Evolutionary conservation across 495 filamentous ascomycete species (phyloP), one percentile per base, ranked within the genome.

Genomic region (Saxophila tyrrhenica): DNA sequence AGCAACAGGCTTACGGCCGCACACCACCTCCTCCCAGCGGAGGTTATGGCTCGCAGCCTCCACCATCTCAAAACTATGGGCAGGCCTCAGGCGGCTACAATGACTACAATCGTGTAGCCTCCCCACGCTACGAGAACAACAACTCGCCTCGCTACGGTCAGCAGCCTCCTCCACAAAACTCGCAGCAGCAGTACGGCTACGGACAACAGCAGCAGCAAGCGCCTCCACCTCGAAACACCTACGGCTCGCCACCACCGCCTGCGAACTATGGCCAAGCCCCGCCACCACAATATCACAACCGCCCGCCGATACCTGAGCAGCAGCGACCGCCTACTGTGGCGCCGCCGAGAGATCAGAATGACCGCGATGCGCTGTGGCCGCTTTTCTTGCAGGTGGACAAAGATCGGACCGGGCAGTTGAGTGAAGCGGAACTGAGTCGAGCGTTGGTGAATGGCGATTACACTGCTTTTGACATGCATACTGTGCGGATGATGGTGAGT

Each of bases 401-500:
- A 59, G 76, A 84, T 72, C 76, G 73, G 67, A 77, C 78, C 45
- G 90, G 90, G 21, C 78, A 88, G 51, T 77, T 98, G 39, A 87
- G 84, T 1, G 94, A 97, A 66, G 72, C 75, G 57, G 92, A 98
- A 69, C 86, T 98, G 17, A 82, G 86, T 10, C 84, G 86, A 0
- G 92, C 92, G 11, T 81, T 98, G 9, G 94, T 98, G 39, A 98
- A 98, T 67, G 91, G 89, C 42, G 92, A 98, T 73, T 97, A 83
- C 76, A 85, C 87, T 3, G 78, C 85, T 3, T 98, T 98, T 67
- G 94, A 98, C 70, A 81, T 84, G n/a, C 86, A 95, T 60, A 98
- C 92, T 2, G 88, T 98, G 54, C 84, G 84, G 56, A 94, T 95
- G 88, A 97, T 98, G 92, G 95, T n/a, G n/a, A n/a, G n/a, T n/a